Percentiles rank a stretch among this genome's conserved stretches.
phyloP scores from a whole-genome alignment of 1,284 basidiomycete genomes.

The Trametes sp. region DNA sequence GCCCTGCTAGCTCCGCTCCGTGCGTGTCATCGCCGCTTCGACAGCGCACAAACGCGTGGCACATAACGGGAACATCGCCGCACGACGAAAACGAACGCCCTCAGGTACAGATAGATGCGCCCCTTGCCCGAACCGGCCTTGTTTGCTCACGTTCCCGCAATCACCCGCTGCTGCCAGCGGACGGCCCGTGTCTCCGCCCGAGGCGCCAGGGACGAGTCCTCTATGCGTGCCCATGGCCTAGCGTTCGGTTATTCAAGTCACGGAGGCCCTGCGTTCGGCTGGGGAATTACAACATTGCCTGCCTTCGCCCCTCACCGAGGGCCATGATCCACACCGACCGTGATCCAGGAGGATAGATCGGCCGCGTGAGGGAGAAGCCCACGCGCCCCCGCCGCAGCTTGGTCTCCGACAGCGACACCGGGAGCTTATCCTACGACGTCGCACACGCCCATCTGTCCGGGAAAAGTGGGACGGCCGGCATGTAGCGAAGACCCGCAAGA shows the following conservation, averaged over 20 bases:
- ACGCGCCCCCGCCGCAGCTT: not conserved
- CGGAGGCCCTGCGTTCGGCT: not conserved
- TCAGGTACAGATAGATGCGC: slow-evolving; percentile 23
- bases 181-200: not conserved
- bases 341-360: not conserved
- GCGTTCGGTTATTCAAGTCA: not conserved
- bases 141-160: slow-evolving; percentile 7
- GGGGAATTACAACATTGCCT: too few relatives aligned
- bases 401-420: slow-evolving; percentile 3
- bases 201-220: not conserved
- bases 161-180: not conserved
- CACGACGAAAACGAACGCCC: slow-evolving; percentile 5
- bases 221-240: not conserved
- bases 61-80: slow-evolving; percentile 8
- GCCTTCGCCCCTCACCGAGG: not conserved
- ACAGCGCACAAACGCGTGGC: slow-evolving; percentile 4
- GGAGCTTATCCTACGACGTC: slow-evolving; percentile 13
- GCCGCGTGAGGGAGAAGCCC: slow-evolving; percentile 3
- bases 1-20: not conserved
- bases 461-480: not conserved
- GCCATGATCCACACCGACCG: too few relatives aligned
- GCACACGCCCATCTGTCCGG: not conserved
- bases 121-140: not conserved
- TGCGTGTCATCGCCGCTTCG: slow-evolving; percentile 5
- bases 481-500: not conserved